phyloP scores from a whole-genome alignment of 2,329 filamentous ascomycete genomes.

The Colletotrichum higginsianum region DNA sequence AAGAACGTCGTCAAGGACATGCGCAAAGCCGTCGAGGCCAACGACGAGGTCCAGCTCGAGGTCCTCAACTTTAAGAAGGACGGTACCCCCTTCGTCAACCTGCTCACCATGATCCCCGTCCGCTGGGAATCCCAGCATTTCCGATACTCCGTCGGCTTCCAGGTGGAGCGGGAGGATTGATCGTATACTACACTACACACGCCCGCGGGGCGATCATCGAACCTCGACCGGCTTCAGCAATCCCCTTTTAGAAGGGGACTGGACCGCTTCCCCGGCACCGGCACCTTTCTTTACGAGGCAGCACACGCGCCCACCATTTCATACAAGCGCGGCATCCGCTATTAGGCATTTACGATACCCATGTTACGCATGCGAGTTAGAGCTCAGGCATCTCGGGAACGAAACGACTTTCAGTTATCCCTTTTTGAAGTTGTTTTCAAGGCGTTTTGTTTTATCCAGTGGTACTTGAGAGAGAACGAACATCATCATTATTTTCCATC shows the following conservation, averaged over 20 bases:
- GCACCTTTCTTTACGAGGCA: neutral
- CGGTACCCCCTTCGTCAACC: constrained; percentile 84
- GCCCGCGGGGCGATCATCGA: neutral
- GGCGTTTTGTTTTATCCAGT: neutral
- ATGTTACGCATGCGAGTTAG: constrained; percentile 28
- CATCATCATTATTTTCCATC: neutral
- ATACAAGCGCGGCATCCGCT: constrained; percentile 43
- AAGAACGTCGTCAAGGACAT: constrained; percentile 73
- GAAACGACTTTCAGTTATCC: neutral
- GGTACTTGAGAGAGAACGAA: neutral
- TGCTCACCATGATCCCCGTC: constrained; percentile 89
- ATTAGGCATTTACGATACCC: constrained; percentile 46
- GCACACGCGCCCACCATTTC: constrained; percentile 6
- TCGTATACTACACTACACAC: constrained; percentile 28
- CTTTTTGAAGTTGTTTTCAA: neutral
- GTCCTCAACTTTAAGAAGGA: constrained; percentile 88
- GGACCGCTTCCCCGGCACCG: neutral
- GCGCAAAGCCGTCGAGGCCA: constrained; percentile 60
- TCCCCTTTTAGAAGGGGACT: neutral
- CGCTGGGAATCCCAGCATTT: constrained; percentile 74
- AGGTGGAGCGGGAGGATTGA: constrained; percentile 73
- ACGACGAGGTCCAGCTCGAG: constrained; percentile 63
- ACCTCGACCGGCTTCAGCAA: too few species aligned
- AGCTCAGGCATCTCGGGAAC: constrained; percentile 8
- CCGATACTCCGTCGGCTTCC: constrained; percentile 85